phyloP scores from a whole-genome alignment of 31 red algal genomes.

The Odonthalia washingtoniensis region DNA sequence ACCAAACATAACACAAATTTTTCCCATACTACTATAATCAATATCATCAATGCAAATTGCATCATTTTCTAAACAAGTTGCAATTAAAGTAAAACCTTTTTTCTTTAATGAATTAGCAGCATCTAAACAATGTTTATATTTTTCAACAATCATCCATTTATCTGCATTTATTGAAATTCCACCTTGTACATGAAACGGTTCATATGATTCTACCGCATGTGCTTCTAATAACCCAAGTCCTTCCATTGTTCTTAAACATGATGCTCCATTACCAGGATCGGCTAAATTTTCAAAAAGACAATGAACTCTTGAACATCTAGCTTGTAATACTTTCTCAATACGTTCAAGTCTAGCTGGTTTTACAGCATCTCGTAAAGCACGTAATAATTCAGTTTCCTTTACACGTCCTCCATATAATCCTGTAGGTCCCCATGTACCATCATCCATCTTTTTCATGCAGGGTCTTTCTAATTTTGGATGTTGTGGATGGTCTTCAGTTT shows the following conservation, averaged over 20 bases:
- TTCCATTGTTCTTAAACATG: constrained; percentile 91
- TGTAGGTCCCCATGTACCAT: constrained; percentile 75
- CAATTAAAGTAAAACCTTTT: constrained; percentile 76
- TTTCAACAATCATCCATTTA: constrained; percentile 89
- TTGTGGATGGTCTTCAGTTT: constrained; percentile 49
- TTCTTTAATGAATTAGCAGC: constrained; percentile 75
- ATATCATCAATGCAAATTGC: constrained; percentile 77
- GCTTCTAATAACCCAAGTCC: constrained; percentile 81
- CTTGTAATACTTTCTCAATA: constrained; percentile 78
- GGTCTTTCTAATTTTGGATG: constrained; percentile 55
- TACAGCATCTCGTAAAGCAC: constrained; percentile 68
- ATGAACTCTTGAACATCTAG: constrained; percentile 71
- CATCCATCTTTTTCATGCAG: constrained; percentile 50
- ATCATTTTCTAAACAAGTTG: constrained; percentile 85
- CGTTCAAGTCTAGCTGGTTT: constrained; percentile 81
- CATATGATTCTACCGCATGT: constrained; percentile 92
- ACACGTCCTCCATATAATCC: constrained; percentile 85
- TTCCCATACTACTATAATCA: constrained; percentile 72
- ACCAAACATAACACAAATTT: constrained; percentile 92
- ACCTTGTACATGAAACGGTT: constrained; percentile 76
- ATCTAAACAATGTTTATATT: constrained; percentile 79
- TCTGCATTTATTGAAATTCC: constrained; percentile 91
- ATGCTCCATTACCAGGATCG: constrained; percentile 91
- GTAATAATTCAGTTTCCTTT: constrained; percentile 70
- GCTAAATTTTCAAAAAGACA: constrained; percentile 92